These are phyloP conservation scores for Kodamaea nitidulidarum DNA, from an alignment of 805 yeast species.

Conservation along the genomic window DNA sequence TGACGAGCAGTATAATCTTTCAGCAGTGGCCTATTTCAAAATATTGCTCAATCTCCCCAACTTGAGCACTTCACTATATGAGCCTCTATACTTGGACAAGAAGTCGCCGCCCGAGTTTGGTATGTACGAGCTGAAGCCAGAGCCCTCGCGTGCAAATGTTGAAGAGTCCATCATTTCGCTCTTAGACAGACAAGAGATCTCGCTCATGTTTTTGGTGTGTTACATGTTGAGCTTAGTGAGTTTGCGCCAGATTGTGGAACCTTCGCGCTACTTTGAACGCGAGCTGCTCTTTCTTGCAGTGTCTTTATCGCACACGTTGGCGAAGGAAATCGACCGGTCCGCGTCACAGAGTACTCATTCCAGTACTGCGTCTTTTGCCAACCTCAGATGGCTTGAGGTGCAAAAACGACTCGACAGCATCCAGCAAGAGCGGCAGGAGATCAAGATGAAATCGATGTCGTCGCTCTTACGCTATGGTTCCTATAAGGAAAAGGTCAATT, in stretches of 20 bases:
- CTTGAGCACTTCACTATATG: conserved; percentile 12
- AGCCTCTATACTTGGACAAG: conserved; percentile 5
- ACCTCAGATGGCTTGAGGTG: conserved; percentile 7
- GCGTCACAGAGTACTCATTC: conserved; percentile 22
- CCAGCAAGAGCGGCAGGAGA: conserved; percentile 8
- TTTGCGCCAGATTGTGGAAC: conserved; percentile 15
- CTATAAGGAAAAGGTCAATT: conserved; percentile 26
- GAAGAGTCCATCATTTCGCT: conserved; percentile 10
- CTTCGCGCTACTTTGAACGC: conserved; percentile 12
- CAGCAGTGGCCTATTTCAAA: conserved; percentile 17
- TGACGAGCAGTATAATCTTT: background rate
- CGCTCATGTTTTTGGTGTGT: conserved; percentile 26
- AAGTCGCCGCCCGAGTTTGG: conserved; percentile 5
- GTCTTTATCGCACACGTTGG: conserved; percentile 19
- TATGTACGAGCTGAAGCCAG: conserved; percentile 1
- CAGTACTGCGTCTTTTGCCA: conserved; percentile 15
- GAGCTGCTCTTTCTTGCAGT: conserved; percentile 18
- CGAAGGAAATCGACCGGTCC: conserved; percentile 22
- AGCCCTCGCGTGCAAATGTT: background rate
- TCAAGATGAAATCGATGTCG: conserved; percentile 15
- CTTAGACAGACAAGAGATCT: conserved; percentile 26
- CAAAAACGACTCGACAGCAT: conserved; percentile 8
- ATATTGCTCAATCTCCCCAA: conserved; percentile 22
- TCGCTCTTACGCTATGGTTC: conserved; percentile 24
- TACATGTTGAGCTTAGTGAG: conserved; percentile 18